Conservation (phyloP, 202 grass and related monocot genomes). For the Zizania palustris region DNA sequence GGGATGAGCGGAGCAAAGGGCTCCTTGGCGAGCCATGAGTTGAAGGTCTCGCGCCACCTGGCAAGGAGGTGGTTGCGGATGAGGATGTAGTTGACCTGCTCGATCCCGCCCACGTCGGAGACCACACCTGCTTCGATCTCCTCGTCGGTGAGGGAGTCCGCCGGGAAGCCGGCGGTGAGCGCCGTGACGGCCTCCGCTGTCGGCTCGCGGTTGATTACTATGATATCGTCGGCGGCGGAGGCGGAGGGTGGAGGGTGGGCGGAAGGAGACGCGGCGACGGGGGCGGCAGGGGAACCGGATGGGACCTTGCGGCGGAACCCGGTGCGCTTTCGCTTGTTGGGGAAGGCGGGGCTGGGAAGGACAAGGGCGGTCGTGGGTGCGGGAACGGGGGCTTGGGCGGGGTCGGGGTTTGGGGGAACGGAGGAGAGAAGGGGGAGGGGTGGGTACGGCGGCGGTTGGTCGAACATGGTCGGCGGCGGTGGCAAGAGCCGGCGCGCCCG, state of each 20-base stretch:
- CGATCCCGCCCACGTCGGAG: conserved; percentile 86
- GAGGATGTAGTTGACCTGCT: conserved; percentile 99
- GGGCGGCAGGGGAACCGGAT: conserved; percentile 36
- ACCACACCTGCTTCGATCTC: conserved; percentile 97
- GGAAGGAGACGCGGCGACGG: background rate
- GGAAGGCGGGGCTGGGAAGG: conserved; percentile 53
- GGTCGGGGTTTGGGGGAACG: conserved; percentile 40
- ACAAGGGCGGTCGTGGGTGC: conserved; percentile 23
- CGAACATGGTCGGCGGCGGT: conserved; percentile 56
- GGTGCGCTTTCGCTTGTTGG: conserved; percentile 90
- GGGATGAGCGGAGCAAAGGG: conserved; percentile 63
- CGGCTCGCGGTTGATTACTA: conserved; percentile 95
- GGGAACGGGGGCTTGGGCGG: conserved; percentile 34
- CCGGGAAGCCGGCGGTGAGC: conserved; percentile 82
- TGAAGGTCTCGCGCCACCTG: conserved; percentile 81
- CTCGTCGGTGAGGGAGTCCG: conserved; percentile 94
- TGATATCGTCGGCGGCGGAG: conserved; percentile 83
- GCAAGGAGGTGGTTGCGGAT: conserved; percentile 89
- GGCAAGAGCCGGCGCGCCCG: background rate
- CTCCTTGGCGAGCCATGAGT: conserved; percentile 80
- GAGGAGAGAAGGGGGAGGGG: conserved; percentile 41
- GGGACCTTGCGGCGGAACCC: conserved; percentile 81
- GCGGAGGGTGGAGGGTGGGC: conserved; percentile 17
- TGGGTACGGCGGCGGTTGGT: conserved; percentile 49
- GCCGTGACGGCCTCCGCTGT: conserved; percentile 90